A percentile compares a stretch with the other conserved stretches of the same genome.
Evolutionary conservation across 345 rosid genomes (phyloP).

Genomic region (Gossypium longicalyx): DNA sequence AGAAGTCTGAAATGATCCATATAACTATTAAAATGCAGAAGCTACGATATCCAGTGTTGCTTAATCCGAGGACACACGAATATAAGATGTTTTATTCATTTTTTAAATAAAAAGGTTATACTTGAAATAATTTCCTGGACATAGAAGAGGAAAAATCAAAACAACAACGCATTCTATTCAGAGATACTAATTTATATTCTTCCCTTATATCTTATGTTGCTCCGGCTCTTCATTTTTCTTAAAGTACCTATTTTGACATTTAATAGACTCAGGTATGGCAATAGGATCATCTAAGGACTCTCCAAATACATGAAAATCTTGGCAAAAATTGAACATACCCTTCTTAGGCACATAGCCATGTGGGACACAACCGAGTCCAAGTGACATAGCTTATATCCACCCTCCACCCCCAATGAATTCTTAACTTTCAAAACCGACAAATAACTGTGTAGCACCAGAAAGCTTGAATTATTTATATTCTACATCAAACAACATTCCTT

Average conservation of each 20-base stretch:
- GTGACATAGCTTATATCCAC: not conserved
- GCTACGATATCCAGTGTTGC: not conserved
- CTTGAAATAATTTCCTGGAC: not conserved
- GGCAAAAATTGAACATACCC: no score
- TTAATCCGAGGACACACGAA: not conserved
- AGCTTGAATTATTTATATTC: not conserved
- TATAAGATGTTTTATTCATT: not conserved
- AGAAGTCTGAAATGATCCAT: not conserved
- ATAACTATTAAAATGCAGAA: not conserved
- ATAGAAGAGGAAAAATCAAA: no score
- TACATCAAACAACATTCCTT: not conserved
- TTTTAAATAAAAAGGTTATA: not conserved
- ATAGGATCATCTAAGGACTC: no score
- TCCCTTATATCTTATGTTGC: not conserved
- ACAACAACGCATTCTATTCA: not conserved
- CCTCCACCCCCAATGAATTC: not conserved
- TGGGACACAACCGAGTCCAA: no score
- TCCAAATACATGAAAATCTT: no score
- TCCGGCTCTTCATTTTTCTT: no score
- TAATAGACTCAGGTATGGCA: no score
- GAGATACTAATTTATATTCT: not conserved
- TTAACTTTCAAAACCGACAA: not conserved
- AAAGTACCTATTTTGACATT: no score
- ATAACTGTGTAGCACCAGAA: not conserved
- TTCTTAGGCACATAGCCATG: no score